Conservation (phyloP, 2,329 filamentous ascomycete species). For the Phialophora expanda region DNA sequence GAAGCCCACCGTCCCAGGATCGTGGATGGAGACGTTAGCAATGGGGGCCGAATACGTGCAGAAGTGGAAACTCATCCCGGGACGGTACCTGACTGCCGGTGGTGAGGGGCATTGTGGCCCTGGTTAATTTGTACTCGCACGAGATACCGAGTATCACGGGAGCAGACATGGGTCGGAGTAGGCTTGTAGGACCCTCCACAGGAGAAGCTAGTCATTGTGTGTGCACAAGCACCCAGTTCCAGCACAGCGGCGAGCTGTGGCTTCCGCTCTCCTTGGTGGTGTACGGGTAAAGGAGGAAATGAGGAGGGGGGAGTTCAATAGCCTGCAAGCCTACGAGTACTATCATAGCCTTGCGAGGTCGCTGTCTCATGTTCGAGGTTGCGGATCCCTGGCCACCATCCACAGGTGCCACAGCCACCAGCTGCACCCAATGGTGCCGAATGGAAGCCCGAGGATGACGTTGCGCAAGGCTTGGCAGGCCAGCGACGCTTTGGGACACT, state of each 20-base stretch:
- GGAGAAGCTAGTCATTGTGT: too few relatives aligned
- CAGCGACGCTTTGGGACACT: slow-evolving; percentile 2
- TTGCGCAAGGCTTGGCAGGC: slow-evolving; percentile 12
- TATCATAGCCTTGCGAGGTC: slow-evolving; percentile 14
- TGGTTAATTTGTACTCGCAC: neutral
- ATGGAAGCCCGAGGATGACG: slow-evolving; percentile 7
- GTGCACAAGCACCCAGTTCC: too few relatives aligned
- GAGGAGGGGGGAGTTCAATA: slow-evolving; percentile 2
- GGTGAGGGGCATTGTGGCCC: neutral
- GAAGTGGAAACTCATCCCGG: slow-evolving; percentile 10
- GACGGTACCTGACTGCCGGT: slow-evolving; percentile 19
- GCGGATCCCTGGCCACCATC: neutral
- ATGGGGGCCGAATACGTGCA: slow-evolving; percentile 4
- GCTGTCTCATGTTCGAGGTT: slow-evolving; percentile 15
- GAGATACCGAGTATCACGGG: neutral
- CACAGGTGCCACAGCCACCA: neutral
- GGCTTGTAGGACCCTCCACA: too few relatives aligned
- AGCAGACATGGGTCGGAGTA: neutral
- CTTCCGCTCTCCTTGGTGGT: neutral
- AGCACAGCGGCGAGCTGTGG: neutral
- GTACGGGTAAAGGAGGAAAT: slow-evolving; percentile 5
- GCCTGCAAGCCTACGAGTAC: neutral
- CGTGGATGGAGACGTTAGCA: slow-evolving; percentile 4
- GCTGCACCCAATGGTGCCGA: neutral
- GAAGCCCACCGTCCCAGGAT: neutral